Evolutionary conservation across 2,329 filamentous ascomycete genomes (phyloP), one percentile per base, ranked within the genome.

Genomic region (Myriosclerotinia curreyana): DNA sequence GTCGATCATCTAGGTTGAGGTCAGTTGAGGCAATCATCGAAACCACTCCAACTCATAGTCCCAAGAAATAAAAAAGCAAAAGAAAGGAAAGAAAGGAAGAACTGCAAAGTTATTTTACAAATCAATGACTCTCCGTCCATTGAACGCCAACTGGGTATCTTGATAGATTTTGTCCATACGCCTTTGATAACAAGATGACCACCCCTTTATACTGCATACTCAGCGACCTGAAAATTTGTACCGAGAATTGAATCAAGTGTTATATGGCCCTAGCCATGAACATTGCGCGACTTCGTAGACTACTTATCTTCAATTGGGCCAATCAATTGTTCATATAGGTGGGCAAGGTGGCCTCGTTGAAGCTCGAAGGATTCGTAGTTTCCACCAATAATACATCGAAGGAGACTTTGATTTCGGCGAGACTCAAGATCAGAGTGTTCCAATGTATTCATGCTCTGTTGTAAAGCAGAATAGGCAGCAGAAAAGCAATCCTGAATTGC

Each of bases 281-380:
- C 2, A 20, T 58, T 20, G 15, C 4, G 28, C 22, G n/a, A 53
- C 52, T 36, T 38, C 28, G 9, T 46, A 44, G 48, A 64, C 62
- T 38, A 62, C 34, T 46, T 59, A 34, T 64, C 64, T 12, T 67
- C 52, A 48, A 70, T 54, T 17, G 69, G 70, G 31, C 71, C 68
- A 58, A 68, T 64, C 9, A 71, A 65, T 38, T 66, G 56, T 59
- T 75, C 71, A 55, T 74, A 68, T 25, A 75, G 56, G 60, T 74
- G 70, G 15, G 66, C 68, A 49, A 75, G 71, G 65, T 75, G 88
- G 15, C 82, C 78, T 60, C 92, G 84, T 75, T 96, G 91, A 50
- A 80, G 75, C 25, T 83, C 79, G 72, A 96, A 96, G 2, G 85
- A 84, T 7, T 83, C 82, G 75, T 96, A 98, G 71, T 96, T 88